Percentiles rank a stretch among this genome's conserved stretches.
These are phyloP conservation scores for Camptophora hylomeconis DNA, from an alignment of 2,329 filamentous ascomycete genomes.

Conservation along the genomic window DNA sequence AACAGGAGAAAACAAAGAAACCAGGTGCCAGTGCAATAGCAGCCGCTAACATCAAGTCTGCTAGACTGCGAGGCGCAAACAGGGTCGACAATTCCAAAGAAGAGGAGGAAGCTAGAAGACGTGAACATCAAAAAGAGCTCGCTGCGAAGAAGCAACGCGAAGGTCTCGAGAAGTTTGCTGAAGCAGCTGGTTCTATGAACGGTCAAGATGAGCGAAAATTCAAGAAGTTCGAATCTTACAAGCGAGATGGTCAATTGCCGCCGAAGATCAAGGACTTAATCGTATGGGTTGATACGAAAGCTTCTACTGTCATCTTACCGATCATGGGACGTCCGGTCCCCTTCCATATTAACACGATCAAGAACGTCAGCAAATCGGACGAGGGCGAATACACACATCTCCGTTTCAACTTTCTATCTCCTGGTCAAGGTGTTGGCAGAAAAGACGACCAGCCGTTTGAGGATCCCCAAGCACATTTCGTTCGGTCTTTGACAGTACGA, in stretches of 20 bases:
- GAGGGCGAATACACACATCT: slow-evolving; percentile 90
- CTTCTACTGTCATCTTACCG: slow-evolving; percentile 77
- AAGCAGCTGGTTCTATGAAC: slow-evolving; percentile 71
- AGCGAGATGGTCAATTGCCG: slow-evolving; percentile 90
- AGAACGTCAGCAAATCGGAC: slow-evolving; percentile 95
- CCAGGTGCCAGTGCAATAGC: slow-evolving; percentile 78
- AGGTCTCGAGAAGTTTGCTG: slow-evolving; percentile 71
- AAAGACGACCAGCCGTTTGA: slow-evolving; percentile 98
- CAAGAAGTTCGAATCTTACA: slow-evolving; percentile 98
- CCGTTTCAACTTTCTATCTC: slow-evolving; percentile 92
- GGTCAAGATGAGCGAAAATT: slow-evolving; percentile 95
- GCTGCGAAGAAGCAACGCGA: slow-evolving; percentile 80
- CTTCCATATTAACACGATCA: slow-evolving; percentile 97
- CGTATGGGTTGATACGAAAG: slow-evolving; percentile 84
- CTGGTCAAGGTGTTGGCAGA: slow-evolving; percentile 88
- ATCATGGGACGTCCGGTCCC: slow-evolving; percentile 96
- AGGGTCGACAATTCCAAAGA: slow-evolving; percentile 79
- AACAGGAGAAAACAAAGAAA: slow-evolving; percentile 80
- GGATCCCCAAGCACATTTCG: slow-evolving; percentile 88
- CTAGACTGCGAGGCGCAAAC: slow-evolving; percentile 71
- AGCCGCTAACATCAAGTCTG: slow-evolving; percentile 89
- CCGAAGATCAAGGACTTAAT: slow-evolving; percentile 68
- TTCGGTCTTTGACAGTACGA: slow-evolving; percentile 87
- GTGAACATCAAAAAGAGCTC: slow-evolving; percentile 84
- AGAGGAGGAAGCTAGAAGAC: slow-evolving; percentile 57